A percentile compares a stretch with the other conserved stretches of the same genome.
phyloP scores from a whole-genome alignment of 2,329 filamentous ascomycete species.

The Madurella mycetomatis region DNA sequence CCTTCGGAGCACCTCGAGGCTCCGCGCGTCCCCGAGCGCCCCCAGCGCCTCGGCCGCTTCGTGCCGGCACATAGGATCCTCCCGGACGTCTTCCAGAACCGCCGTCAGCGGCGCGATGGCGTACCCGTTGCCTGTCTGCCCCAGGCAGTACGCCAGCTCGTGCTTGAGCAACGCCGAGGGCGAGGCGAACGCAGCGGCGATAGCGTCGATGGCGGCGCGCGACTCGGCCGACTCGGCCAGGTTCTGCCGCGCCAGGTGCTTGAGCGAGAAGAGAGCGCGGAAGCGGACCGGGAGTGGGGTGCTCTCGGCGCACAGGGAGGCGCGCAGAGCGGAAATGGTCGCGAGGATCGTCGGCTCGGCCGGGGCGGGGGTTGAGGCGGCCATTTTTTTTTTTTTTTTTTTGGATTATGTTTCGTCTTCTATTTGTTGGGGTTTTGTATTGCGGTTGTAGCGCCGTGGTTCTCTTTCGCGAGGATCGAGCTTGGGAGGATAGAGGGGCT shows the following conservation, averaged over 20 bases:
- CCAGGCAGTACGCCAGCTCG: conserved; percentile 93
- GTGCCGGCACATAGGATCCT: conserved; percentile 93
- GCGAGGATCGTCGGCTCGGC: conserved; percentile 16
- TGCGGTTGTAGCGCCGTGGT: not conserved
- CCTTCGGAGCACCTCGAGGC: conserved; percentile 67
- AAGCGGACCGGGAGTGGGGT: conserved; percentile 85
- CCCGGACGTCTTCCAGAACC: conserved; percentile 71
- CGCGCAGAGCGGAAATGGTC: conserved; percentile 62
- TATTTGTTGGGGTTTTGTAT: not conserved
- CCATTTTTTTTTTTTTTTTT: conserved; percentile 16
- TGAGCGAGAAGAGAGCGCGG: conserved; percentile 94
- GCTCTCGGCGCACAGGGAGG: conserved; percentile 73
- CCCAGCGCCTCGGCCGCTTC: conserved; percentile 94
- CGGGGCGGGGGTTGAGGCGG: not conserved
- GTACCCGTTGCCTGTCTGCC: conserved; percentile 75
- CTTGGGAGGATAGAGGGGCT: conserved; percentile 4
- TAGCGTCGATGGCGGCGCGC: conserved; percentile 64
- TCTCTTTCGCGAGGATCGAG: not conserved
- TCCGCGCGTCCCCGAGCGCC: conserved; percentile 71
- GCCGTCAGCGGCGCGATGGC: conserved; percentile 68
- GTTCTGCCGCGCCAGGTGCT: conserved; percentile 72
- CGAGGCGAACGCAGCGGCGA: conserved; percentile 80
- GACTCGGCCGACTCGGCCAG: conserved; percentile 47
- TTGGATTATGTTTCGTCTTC: not conserved
- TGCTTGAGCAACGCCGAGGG: conserved; percentile 91